These are phyloP conservation scores for Sporisorium sorghi DNA, from an alignment of 1,284 basidiomycete genomes.

Conservation along the genomic window DNA sequence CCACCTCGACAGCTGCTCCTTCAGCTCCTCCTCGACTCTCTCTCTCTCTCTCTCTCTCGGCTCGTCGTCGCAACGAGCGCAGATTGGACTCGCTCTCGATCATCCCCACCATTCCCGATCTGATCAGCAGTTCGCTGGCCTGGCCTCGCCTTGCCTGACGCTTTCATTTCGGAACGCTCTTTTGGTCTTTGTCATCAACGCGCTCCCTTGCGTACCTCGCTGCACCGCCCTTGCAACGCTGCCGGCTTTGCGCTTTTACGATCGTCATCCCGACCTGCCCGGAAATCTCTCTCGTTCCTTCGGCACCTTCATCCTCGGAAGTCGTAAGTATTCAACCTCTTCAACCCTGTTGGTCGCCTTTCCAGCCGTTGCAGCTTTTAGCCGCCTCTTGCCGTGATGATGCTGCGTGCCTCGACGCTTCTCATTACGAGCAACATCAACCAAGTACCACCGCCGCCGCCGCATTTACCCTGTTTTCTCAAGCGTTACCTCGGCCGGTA, in stretches of 20 bases:
- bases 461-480: constrained; percentile 1
- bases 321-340: constrained; percentile 32
- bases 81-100: background rate
- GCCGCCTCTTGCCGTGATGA: background rate
- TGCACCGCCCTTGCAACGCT: background rate
- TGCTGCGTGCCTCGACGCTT: background rate
- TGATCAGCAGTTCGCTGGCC: too few relatives aligned
- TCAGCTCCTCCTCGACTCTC: background rate
- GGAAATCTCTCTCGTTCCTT: constrained; percentile 2
- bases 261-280: constrained; percentile 2
- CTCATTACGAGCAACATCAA: constrained; percentile 6
- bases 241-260: constrained; percentile 29
- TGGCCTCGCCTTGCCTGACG: too few relatives aligned
- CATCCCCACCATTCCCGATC: background rate
- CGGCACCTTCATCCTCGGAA: constrained; percentile 13
- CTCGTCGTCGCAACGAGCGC: constrained; percentile 4
- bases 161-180: constrained; percentile 1
- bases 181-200: background rate
- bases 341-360: constrained; percentile 3
- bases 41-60: background rate
- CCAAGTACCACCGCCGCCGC: background rate
- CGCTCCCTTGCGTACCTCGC: background rate
- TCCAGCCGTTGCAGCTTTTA: background rate
- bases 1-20: background rate
- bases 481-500: constrained; percentile 7